phyloP scores from a whole-genome alignment of 169 alveolate species.

The Plasmodium berghei region DNA sequence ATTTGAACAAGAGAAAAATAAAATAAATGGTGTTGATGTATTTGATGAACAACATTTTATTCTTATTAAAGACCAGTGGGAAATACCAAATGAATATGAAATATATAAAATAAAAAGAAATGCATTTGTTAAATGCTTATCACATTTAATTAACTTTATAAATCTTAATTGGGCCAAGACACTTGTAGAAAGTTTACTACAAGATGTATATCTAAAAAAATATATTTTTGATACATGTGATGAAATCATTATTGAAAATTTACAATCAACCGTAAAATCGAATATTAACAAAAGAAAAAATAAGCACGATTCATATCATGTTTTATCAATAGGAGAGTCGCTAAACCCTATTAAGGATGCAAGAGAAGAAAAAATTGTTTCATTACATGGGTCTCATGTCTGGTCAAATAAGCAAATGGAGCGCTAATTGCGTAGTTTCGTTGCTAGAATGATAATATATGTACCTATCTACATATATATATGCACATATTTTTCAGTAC shows the following conservation, averaged over 20 bases:
- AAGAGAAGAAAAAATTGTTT: slow-evolving; percentile 82
- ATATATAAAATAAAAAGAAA: slow-evolving; percentile 73
- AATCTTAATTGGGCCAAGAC: slow-evolving; percentile 82
- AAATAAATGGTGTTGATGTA: background rate
- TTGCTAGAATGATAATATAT: background rate
- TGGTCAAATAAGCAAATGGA: slow-evolving; percentile 85
- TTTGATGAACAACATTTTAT: slow-evolving; percentile 18
- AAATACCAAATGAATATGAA: slow-evolving; percentile 76
- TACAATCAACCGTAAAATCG: slow-evolving; percentile 45
- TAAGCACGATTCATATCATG: slow-evolving; percentile 28
- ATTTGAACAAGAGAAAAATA: background rate
- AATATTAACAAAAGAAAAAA: slow-evolving; percentile 37
- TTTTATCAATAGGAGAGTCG: slow-evolving; percentile 74
- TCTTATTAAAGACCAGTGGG: slow-evolving; percentile 30
- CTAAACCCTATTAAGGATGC: slow-evolving; percentile 80
- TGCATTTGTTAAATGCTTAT: slow-evolving; percentile 80
- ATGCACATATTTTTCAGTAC: too few species aligned
- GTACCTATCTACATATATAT: background rate
- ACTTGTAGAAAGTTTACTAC: slow-evolving; percentile 80
- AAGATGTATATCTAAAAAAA: slow-evolving; percentile 79
- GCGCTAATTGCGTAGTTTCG: slow-evolving; percentile 15
- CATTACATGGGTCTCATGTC: slow-evolving; percentile 86
- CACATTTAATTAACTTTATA: slow-evolving; percentile 77
- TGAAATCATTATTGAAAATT: slow-evolving; percentile 60
- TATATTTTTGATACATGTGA: slow-evolving; percentile 59